phyloP scores from a whole-genome alignment of 495 filamentous ascomycete genomes.

The Xylaria nigripes region DNA sequence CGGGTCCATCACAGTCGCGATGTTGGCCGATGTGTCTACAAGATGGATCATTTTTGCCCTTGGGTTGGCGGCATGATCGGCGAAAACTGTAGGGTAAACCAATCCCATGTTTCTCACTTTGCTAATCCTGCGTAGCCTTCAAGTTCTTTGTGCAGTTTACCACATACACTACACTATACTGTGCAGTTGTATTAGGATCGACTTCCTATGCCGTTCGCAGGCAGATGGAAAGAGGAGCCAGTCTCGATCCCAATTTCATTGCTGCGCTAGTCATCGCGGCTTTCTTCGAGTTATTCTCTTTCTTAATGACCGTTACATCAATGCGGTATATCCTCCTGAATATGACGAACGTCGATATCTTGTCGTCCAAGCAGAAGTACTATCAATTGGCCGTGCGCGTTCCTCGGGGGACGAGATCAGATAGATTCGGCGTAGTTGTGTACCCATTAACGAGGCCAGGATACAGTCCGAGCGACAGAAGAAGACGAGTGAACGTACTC shows the following conservation, averaged over 20 bases:
- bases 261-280: conserved; percentile 35
- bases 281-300: conserved; percentile 69
- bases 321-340: conserved; percentile 61
- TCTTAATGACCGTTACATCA: conserved; percentile 64
- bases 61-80: conserved; percentile 90
- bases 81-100: conserved; percentile 49
- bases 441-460: conserved; percentile 29
- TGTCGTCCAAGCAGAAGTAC: conserved; percentile 52
- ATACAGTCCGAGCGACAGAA: conserved; percentile 10
- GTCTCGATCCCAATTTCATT: conserved; percentile 32
- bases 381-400: conserved; percentile 73
- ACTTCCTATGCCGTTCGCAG: conserved; percentile 27
- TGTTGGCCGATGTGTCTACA: conserved; percentile 67
- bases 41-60: conserved; percentile 94
- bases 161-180: conserved; percentile 61
- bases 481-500: not conserved
- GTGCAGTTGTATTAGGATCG: conserved; percentile 50
- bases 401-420: conserved; percentile 39
- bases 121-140: conserved; percentile 41
- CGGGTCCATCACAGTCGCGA: conserved; percentile 79
- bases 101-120: not conserved
- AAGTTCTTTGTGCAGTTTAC: conserved; percentile 89
- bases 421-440: conserved; percentile 31
- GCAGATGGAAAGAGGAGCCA: conserved; percentile 14
- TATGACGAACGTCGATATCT: conserved; percentile 72